A percentile compares a stretch with the other conserved stretches of the same genome.
phyloP scores from a whole-genome alignment of 139 green algal species.

The Pleodorina starrii region DNA sequence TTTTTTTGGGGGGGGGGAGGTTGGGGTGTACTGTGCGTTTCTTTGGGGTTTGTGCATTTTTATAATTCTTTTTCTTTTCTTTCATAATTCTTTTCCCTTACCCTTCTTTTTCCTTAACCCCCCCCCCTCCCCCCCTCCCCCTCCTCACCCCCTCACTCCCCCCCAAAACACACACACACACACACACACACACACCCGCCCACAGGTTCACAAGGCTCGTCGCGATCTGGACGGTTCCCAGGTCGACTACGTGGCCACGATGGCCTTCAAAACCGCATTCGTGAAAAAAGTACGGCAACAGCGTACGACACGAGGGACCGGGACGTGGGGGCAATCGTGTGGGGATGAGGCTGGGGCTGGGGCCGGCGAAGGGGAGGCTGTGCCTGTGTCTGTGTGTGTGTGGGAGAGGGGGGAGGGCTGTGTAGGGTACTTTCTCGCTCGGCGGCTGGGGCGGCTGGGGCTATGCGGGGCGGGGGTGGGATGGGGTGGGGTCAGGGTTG shows the following conservation, averaged over 20 bases:
- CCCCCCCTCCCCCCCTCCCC: not conserved
- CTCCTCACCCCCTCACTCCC: not conserved
- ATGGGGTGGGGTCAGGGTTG: too few relatives aligned
- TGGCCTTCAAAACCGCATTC: conserved; percentile 81
- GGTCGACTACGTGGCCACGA: conserved; percentile 90
- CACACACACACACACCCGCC: not conserved
- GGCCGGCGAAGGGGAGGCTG: not conserved
- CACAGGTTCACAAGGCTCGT: conserved; percentile 19
- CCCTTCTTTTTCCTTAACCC: not conserved
- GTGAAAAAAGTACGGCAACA: conserved; percentile 44
- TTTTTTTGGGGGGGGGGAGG: too few relatives aligned
- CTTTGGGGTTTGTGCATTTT: too few relatives aligned
- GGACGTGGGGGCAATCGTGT: not conserved
- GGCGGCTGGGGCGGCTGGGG: too few relatives aligned
- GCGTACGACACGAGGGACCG: not conserved
- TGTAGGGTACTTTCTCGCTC: too few relatives aligned
- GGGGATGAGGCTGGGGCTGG: not conserved
- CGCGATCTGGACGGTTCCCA: conserved; percentile 61
- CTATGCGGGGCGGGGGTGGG: too few relatives aligned
- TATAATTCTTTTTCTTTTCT: too few relatives aligned
- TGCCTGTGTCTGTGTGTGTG: not conserved
- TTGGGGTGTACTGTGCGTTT: too few relatives aligned
- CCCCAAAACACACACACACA: not conserved
- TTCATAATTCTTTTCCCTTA: not conserved
- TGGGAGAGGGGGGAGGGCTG: too few relatives aligned